phyloP scores from a whole-genome alignment of 169 alveolate genomes.

The Plasmodium relictum region DNA sequence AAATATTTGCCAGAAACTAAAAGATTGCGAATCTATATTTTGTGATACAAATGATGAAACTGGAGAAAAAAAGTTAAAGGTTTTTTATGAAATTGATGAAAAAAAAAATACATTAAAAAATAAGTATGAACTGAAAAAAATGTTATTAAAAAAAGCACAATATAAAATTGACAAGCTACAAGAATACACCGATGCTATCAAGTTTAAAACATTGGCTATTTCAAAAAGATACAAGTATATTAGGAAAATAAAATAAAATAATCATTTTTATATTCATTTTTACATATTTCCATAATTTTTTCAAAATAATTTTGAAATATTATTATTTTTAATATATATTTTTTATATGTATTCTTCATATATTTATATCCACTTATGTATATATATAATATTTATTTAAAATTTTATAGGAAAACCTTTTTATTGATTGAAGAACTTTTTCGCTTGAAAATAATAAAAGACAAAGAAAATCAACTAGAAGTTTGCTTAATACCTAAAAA shows the following conservation, averaged over 20 bases:
- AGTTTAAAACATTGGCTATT: slow-evolving; percentile 43
- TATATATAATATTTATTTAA: background rate
- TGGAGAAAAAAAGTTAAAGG: slow-evolving; percentile 56
- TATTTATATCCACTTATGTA: background rate
- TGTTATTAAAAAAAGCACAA: slow-evolving; percentile 45
- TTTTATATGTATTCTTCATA: background rate
- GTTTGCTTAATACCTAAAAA: slow-evolving; percentile 70
- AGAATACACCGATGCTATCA: slow-evolving; percentile 60
- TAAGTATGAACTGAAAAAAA: slow-evolving; percentile 56
- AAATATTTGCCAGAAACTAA: slow-evolving; percentile 41
- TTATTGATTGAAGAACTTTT: slow-evolving; percentile 57
- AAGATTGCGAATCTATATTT: slow-evolving; percentile 68
- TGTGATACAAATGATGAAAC: slow-evolving; percentile 55
- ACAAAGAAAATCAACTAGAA: slow-evolving; percentile 41
- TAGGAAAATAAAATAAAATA: background rate
- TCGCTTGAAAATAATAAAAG: slow-evolving; percentile 58
- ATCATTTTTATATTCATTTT: background rate
- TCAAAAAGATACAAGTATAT: slow-evolving; percentile 33
- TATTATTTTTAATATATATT: background rate
- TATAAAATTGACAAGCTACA: slow-evolving; percentile 63
- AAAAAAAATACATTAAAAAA: slow-evolving; percentile 44
- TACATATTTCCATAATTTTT: too few species aligned
- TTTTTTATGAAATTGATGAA: slow-evolving; percentile 71
- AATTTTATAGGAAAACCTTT: slow-evolving; percentile 21
- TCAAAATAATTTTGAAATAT: background rate